Conservation (phyloP, 2,329 filamentous ascomycete species). For the Colletotrichum navitas region DNA sequence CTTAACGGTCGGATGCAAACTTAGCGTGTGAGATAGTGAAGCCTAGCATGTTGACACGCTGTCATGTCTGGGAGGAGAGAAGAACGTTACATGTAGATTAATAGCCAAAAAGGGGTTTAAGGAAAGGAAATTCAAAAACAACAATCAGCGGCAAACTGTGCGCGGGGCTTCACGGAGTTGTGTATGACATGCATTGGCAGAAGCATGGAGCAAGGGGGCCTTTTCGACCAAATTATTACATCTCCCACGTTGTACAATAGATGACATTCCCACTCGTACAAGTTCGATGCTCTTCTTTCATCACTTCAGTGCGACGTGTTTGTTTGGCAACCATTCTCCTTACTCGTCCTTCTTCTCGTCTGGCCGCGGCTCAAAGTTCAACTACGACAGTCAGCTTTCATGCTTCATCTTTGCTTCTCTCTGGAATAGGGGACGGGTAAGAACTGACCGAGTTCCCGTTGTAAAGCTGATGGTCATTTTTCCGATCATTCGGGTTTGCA, state of each 20-base stretch:
- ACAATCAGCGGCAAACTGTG: not conserved
- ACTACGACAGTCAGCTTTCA: slow-evolving; percentile 57
- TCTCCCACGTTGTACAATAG: slow-evolving; percentile 42
- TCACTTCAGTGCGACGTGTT: no score
- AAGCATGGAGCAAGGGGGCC: slow-evolving; percentile 20
- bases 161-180: slow-evolving; percentile 9
- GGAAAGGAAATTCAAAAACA: slow-evolving; percentile 20
- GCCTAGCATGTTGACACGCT: no score
- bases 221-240: slow-evolving; percentile 21
- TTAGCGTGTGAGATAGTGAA: not conserved
- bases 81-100: slow-evolving; percentile 30
- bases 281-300: not conserved
- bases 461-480: slow-evolving; percentile 79
- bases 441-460: slow-evolving; percentile 89
- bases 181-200: slow-evolving; percentile 22
- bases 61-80: not conserved
- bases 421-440: not conserved
- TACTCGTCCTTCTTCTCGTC: slow-evolving; percentile 61
- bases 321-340: not conserved
- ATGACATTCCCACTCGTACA: slow-evolving; percentile 40
- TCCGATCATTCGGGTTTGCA: slow-evolving; percentile 65
- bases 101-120: slow-evolving; percentile 18
- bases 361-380: slow-evolving; percentile 76
- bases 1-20: not conserved
- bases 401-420: not conserved